Conservation (phyloP, 2,329 filamentous ascomycete species). For the Stachybotrys echinatus region DNA sequence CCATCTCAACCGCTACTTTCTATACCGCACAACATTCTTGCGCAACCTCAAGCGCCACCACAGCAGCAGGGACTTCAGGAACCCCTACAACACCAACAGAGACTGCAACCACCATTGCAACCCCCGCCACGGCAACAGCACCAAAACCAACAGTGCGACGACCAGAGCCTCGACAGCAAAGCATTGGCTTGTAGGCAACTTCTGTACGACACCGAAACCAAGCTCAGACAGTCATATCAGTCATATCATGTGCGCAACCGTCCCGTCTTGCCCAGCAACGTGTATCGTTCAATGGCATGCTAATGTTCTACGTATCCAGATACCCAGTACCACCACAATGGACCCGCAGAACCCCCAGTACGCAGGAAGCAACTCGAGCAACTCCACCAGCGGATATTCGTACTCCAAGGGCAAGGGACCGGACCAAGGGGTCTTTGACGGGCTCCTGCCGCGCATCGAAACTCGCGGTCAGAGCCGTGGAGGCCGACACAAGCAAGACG, state of each 20-base stretch:
- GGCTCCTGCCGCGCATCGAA: constrained; percentile 15
- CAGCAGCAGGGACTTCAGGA: not conserved
- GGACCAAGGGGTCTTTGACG: constrained; percentile 10
- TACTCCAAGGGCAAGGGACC: constrained; percentile 6
- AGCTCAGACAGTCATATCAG: not conserved
- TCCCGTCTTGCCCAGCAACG: too few relatives aligned
- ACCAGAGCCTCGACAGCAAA: not conserved
- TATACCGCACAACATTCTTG: not conserved
- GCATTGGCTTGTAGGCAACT: not conserved
- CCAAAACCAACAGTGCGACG: not conserved
- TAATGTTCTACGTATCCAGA: not conserved
- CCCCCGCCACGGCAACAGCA: not conserved
- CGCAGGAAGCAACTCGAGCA: constrained; percentile 10
- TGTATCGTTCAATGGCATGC: not conserved
- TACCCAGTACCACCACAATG: constrained; percentile 1
- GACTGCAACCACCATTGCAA: not conserved
- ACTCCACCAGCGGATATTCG: constrained; percentile 4
- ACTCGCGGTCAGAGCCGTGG: constrained; percentile 14
- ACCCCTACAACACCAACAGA: not conserved
- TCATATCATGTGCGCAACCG: too few relatives aligned
- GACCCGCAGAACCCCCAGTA: constrained; percentile 1
- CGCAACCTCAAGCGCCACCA: not conserved
- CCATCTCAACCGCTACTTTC: not conserved
- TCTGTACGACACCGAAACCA: not conserved
- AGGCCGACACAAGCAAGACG: not conserved